Base-by-base conservation (phyloP, 345 rosid species). In the Luvunga scandens region DNA sequence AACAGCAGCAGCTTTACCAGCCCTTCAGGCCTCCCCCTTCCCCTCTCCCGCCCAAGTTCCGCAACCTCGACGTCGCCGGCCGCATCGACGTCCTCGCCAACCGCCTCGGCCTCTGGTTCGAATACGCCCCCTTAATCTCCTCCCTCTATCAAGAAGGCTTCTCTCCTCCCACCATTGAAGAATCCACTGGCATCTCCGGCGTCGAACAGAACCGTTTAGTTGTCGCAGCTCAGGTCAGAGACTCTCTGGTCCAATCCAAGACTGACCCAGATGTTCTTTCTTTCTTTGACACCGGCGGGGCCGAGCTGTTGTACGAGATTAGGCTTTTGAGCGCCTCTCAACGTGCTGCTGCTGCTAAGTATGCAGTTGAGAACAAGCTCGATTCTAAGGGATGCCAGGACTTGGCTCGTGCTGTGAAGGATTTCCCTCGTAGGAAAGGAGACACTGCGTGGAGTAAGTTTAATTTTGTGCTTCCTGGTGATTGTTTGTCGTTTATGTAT, bases 11-110 rank as follows among this genome's bases (percentile, higher is more conserved):
- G 39, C 81, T 88, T 36, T 95, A 93, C 79, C 99, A 93, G 66
- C 97, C 99, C 14, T 95, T 93, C 85, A 86, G 93, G 33, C 99
- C 99, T 25, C 98, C 99, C 0, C 94, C 96, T 2, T 85, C 98
- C 28, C 94, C 94, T n/a, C 71, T 95, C 13, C 99, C 99, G 13
- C 18, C 88, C 1, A 57, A 91, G 10, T 93, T 79, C 90, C 85
- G 87, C 60, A 78, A 90, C 38, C 96, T 95, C 63, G 99, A 93
- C 85, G 9, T 79, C 70, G 80, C 87, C 72, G 82, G 78, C 16
- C 93, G 92, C 76, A 81, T 95, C 79, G 93, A 93, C 22, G 83
- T 91, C 84, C 94, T 95, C 73, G 30, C 96, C 33, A 89, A 87
- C 75, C 92, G 98, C 42, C 82, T 88, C 65, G 99, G 94, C 53